These are phyloP conservation scores for Ailanthus altissimus DNA, from an alignment of 345 rosid species.

Conservation along the genomic window DNA sequence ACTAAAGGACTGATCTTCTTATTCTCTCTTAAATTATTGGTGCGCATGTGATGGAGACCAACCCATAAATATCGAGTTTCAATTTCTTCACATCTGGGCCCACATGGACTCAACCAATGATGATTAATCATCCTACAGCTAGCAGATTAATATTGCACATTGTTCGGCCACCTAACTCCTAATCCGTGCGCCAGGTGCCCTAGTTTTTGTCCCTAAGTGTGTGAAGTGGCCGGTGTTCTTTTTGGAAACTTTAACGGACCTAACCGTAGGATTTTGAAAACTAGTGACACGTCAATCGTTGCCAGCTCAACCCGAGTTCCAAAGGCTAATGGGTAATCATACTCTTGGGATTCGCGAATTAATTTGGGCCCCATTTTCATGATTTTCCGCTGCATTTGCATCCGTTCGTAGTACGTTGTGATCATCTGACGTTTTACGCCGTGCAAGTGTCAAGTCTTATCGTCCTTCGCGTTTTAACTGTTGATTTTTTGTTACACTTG, in stretches of 20 bases:
- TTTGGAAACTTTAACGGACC: conserved; percentile 29
- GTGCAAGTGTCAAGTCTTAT: neutral
- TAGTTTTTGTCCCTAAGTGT: conserved; percentile 30
- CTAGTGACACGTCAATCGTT: conserved; percentile 27
- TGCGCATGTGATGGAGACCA: conserved; percentile 8
- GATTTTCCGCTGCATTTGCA: conserved; percentile 38
- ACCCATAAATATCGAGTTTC: conserved; percentile 16
- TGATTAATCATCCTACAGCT: neutral
- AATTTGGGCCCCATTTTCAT: conserved; percentile 14
- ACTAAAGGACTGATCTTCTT: neutral
- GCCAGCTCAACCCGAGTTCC: conserved; percentile 56
- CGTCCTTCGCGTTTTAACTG: conserved; percentile 12
- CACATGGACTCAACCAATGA: neutral
- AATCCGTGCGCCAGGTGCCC: too few relatives aligned
- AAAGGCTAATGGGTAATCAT: conserved; percentile 38
- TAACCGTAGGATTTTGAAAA: conserved; percentile 29
- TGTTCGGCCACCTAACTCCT: conserved; percentile 12
- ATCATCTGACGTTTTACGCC: conserved; percentile 18
- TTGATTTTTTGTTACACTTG: neutral
- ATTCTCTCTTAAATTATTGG: conserved; percentile 30
- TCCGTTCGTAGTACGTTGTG: conserved; percentile 25
- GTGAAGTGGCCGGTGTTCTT: conserved; percentile 24
- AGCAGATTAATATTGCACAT: neutral
- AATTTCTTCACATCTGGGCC: conserved; percentile 1
- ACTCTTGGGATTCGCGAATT: conserved; percentile 33